Conservation (phyloP, 257 asterid genomes). For the Solanum dulcamara region DNA sequence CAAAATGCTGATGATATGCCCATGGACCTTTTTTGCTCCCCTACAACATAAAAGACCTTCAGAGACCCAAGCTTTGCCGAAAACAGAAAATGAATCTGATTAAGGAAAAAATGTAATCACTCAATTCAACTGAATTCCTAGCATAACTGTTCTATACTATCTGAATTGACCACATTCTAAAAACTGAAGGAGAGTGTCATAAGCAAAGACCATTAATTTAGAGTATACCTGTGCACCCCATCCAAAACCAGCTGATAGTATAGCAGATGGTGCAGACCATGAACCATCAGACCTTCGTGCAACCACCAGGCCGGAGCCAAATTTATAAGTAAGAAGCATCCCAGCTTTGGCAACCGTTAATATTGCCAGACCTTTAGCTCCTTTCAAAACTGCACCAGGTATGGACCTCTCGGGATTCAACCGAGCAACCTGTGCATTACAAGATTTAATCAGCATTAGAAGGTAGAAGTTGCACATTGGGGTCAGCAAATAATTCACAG, state of each 20-base stretch:
- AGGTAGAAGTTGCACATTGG: background rate
- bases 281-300: slow-evolving; percentile 91
- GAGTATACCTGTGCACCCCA: slow-evolving; percentile 96
- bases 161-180: background rate
- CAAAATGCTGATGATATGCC: background rate
- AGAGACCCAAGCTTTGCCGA: background rate
- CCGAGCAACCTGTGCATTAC: slow-evolving; percentile 60
- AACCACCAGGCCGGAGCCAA: slow-evolving; percentile 92
- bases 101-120: background rate
- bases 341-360: slow-evolving; percentile 95
- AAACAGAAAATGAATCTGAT: background rate
- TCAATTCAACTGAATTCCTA: background rate
- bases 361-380: slow-evolving; percentile 94
- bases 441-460: background rate
- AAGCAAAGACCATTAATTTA: background rate
- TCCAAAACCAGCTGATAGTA: slow-evolving; percentile 83
- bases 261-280: slow-evolving; percentile 99
- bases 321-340: slow-evolving; percentile 65
- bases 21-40: background rate
- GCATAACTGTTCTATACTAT: too few species aligned
- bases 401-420: slow-evolving; percentile 92
- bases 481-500: background rate
- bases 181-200: background rate
- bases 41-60: background rate
- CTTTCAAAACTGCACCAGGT: slow-evolving; percentile 74